phyloP scores from a whole-genome alignment of 352 stramenopile species.

The Phytophthora boehmeriae region DNA sequence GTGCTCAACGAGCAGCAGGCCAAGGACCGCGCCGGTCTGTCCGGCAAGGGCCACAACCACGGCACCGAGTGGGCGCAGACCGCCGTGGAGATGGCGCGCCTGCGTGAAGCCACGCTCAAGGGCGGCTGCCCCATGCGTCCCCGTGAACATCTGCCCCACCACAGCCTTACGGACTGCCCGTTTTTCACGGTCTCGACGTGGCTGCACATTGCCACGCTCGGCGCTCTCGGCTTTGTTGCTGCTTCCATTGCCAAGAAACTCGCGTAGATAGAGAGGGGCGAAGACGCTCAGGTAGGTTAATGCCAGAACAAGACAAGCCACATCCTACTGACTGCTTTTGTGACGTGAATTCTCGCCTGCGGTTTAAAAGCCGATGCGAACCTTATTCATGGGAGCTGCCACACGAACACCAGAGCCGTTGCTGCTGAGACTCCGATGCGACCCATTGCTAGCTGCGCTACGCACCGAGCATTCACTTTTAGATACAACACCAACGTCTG shows the following conservation, averaged over 20 bases:
- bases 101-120: slow-evolving; percentile 74
- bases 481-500: slow-evolving; percentile 1
- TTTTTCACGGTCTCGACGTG: slow-evolving; percentile 83
- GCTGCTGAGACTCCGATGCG: slow-evolving; percentile 54
- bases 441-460: slow-evolving; percentile 58
- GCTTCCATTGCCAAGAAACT: slow-evolving; percentile 64
- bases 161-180: slow-evolving; percentile 72
- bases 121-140: slow-evolving; percentile 74
- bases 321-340: slow-evolving; percentile 17
- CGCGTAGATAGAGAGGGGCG: slow-evolving; percentile 25
- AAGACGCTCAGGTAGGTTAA: slow-evolving; percentile 14
- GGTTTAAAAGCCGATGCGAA: slow-evolving; percentile 62
- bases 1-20: slow-evolving; percentile 97
- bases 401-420: slow-evolving; percentile 53
- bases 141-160: slow-evolving; percentile 71
- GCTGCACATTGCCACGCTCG: slow-evolving; percentile 75
- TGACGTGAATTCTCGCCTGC: slow-evolving; percentile 6
- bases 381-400: slow-evolving; percentile 65
- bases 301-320: slow-evolving; percentile 9
- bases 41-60: slow-evolving; percentile 93
- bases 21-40: slow-evolving; percentile 87
- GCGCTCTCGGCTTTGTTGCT: slow-evolving; percentile 54
- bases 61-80: slow-evolving; percentile 96
- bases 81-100: slow-evolving; percentile 95
- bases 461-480: slow-evolving; percentile 56